phyloP scores from a whole-genome alignment of 345 rosid genomes.

The Citrus glauca region DNA sequence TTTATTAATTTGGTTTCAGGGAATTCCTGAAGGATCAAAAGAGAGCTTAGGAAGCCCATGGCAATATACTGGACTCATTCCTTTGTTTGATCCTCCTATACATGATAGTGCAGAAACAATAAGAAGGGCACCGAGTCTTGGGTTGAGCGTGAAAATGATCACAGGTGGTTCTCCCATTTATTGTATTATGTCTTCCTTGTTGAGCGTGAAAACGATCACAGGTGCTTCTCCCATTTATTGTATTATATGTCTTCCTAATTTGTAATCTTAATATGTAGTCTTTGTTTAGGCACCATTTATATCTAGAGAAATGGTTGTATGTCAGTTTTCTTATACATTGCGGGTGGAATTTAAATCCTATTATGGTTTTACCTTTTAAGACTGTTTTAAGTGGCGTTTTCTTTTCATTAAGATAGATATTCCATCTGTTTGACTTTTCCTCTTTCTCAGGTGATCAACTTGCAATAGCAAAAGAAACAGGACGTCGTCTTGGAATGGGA shows the following conservation, averaged over 20 bases:
- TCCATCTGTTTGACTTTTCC: background rate
- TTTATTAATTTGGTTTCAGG: too few species aligned
- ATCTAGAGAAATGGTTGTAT: too few species aligned
- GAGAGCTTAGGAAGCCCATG: too few species aligned
- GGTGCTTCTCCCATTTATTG: slow-evolving; percentile 18
- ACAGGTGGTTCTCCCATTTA: too few species aligned
- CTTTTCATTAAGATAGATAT: background rate
- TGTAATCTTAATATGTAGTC: background rate
- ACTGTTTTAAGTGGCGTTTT: background rate
- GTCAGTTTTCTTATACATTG: too few species aligned
- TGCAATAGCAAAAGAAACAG: slow-evolving; percentile 64
- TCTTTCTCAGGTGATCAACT: slow-evolving; percentile 48
- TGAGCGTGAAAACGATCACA: slow-evolving; percentile 59
- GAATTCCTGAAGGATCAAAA: too few species aligned
- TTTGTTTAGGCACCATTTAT: background rate
- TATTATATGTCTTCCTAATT: background rate
- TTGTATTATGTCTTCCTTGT: too few species aligned
- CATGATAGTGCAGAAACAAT: too few species aligned
- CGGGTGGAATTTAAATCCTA: background rate
- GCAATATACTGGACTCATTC: too few species aligned
- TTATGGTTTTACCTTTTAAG: background rate
- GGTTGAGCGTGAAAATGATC: too few species aligned
- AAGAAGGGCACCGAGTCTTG: too few species aligned
- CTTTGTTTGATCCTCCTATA: too few species aligned
- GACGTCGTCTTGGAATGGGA: slow-evolving; percentile 69